These are phyloP conservation scores for Ophiostoma novo-ulmi DNA, from an alignment of 2,329 filamentous ascomycete genomes.

Conservation along the genomic window DNA sequence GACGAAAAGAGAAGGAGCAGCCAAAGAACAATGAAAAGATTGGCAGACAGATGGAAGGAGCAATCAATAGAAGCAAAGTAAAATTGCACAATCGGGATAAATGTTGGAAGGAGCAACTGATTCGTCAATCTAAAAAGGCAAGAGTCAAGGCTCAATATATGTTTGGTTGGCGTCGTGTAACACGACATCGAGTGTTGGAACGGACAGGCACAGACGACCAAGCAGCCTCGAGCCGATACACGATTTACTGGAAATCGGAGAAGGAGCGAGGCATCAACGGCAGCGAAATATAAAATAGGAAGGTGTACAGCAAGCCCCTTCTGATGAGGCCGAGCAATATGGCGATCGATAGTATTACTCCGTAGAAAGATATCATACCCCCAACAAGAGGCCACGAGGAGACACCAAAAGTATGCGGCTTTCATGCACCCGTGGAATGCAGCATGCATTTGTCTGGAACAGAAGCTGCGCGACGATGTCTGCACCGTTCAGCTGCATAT, in stretches of 20 bases:
- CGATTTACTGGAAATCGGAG: neutral
- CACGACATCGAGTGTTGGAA: neutral
- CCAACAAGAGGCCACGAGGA: neutral
- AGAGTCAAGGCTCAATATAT: neutral
- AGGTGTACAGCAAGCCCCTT: neutral
- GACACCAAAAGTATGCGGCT: neutral
- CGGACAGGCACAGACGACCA: neutral
- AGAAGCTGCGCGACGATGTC: neutral
- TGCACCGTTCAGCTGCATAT: conserved; percentile 1
- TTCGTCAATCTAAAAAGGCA: neutral
- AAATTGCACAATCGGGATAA: neutral
- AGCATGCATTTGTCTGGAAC: neutral
- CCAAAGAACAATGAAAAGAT: neutral
- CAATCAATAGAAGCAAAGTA: neutral
- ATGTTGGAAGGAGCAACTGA: conserved; percentile 1
- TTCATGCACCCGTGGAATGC: neutral
- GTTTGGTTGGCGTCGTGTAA: neutral
- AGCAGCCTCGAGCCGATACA: neutral
- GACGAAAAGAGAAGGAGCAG: neutral
- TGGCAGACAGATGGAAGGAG: neutral
- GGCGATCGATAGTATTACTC: neutral
- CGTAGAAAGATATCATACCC: neutral
- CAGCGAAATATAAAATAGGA: neutral
- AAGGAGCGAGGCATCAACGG: neutral
- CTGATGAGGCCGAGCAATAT: neutral